These are phyloP conservation scores for Hemisphaericaspora xylanilytica DNA, from an alignment of 1,139 yeast species.

Conservation along the genomic window DNA sequence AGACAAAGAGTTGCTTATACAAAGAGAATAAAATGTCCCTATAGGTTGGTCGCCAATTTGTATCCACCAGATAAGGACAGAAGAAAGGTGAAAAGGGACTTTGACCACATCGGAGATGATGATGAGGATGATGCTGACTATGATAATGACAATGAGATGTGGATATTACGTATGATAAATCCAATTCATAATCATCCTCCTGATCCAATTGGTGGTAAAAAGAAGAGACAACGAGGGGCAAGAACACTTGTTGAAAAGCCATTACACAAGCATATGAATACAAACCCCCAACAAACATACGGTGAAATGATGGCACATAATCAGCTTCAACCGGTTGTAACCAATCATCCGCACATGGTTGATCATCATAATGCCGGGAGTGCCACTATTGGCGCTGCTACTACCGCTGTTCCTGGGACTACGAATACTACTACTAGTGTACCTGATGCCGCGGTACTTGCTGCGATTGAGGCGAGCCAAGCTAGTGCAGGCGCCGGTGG, in stretches of 20 bases:
- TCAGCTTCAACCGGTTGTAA: slow-evolving; percentile 9
- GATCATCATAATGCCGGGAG: too few relatives aligned
- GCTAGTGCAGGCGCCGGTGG: slow-evolving; percentile 31
- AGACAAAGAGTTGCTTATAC: slow-evolving; percentile 54
- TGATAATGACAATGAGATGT: slow-evolving; percentile 32
- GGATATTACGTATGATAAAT: slow-evolving; percentile 51
- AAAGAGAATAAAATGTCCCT: slow-evolving; percentile 49
- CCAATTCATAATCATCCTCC: slow-evolving; percentile 49
- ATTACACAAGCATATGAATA: slow-evolving; percentile 27
- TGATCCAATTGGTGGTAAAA: slow-evolving; percentile 33
- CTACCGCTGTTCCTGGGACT: too few relatives aligned
- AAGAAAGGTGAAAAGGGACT: slow-evolving; percentile 25
- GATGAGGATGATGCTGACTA: slow-evolving; percentile 21
- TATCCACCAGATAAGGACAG: slow-evolving; percentile 44
- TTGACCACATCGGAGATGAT: too few relatives aligned
- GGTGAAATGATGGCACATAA: slow-evolving; percentile 9
- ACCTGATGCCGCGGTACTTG: slow-evolving; percentile 26
- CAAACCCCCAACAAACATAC: slow-evolving; percentile 15
- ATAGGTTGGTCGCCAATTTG: slow-evolving; percentile 48
- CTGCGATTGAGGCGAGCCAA: slow-evolving; percentile 38
- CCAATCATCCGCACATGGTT: slow-evolving; percentile 17
- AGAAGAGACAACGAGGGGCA: slow-evolving; percentile 37
- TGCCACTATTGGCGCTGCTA: too few relatives aligned
- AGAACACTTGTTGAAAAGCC: slow-evolving; percentile 50
- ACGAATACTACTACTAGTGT: too few relatives aligned